Evolutionary conservation across 495 filamentous ascomycete species (phyloP).

Genomic region (Talaromyces trachyspermus): DNA sequence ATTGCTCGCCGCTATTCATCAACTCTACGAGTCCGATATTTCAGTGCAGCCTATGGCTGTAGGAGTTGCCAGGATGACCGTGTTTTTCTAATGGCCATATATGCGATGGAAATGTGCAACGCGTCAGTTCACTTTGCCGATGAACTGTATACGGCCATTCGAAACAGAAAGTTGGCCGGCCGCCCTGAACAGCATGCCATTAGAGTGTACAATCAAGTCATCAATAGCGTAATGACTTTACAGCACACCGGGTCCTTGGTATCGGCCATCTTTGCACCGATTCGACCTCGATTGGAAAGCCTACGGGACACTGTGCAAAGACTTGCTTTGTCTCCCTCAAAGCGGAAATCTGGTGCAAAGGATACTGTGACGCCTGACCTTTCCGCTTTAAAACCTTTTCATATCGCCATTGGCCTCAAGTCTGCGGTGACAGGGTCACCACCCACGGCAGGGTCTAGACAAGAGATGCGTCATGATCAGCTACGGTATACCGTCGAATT

Average conservation of each 20-base stretch:
- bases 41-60: not conserved
- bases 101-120: slow-evolving; percentile 1
- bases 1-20: slow-evolving; percentile 6
- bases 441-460: too few relatives aligned
- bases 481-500: not conserved
- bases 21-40: slow-evolving; percentile 6
- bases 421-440: too few relatives aligned
- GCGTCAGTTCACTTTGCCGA: slow-evolving; percentile 8
- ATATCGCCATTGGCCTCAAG: not conserved
- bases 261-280: not conserved
- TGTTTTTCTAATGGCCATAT: slow-evolving; percentile 10
- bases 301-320: not conserved
- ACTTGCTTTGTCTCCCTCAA: not conserved
- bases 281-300: not conserved
- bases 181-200: not conserved
- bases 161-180: slow-evolving; percentile 1
- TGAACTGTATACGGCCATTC: slow-evolving; percentile 4
- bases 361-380: not conserved
- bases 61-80: not conserved
- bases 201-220: not conserved
- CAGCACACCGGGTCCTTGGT: not conserved
- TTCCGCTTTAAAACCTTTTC: not conserved
- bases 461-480: too few relatives aligned
- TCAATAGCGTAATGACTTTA: not conserved
- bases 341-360: not conserved